Conservation (phyloP, 75 land plant genomes). For the Pinus albicaulis region DNA sequence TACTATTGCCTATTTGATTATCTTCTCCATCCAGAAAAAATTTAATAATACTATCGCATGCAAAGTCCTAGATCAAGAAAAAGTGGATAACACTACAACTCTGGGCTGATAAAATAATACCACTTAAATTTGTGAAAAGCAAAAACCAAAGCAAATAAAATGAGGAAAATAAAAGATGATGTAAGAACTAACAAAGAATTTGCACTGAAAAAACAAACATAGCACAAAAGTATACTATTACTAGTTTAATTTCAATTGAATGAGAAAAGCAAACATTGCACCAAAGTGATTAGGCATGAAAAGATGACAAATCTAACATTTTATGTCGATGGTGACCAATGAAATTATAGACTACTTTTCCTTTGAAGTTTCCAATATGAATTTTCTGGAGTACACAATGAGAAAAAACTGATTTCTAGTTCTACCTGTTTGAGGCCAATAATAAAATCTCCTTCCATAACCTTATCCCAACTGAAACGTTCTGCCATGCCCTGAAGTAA, state of each 20-base stretch:
- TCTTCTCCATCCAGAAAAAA: no score
- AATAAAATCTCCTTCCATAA: slow-evolving; percentile 83
- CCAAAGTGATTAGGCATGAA: slow-evolving; percentile 1
- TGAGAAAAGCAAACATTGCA: neutral
- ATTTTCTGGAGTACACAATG: neutral
- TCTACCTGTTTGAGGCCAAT: slow-evolving; percentile 90
- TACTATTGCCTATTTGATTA: neutral
- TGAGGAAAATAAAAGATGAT: neutral
- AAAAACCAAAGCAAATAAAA: neutral
- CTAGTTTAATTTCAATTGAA: neutral
- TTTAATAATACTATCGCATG: neutral
- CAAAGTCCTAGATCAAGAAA: slow-evolving; percentile 1
- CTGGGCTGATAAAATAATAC: neutral
- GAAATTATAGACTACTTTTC: neutral
- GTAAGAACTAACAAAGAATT: neutral
- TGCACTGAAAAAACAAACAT: neutral
- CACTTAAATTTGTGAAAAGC: neutral
- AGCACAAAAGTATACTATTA: neutral
- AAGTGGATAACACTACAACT: neutral
- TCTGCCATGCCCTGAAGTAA: slow-evolving; percentile 84
- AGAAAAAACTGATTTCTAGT: neutral
- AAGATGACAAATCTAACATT: neutral
- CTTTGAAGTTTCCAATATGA: neutral
- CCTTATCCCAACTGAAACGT: slow-evolving; percentile 90
- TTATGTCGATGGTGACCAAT: neutral